phyloP scores from a whole-genome alignment of 208 protist genomes.

The Leishmania braziliensis region DNA sequence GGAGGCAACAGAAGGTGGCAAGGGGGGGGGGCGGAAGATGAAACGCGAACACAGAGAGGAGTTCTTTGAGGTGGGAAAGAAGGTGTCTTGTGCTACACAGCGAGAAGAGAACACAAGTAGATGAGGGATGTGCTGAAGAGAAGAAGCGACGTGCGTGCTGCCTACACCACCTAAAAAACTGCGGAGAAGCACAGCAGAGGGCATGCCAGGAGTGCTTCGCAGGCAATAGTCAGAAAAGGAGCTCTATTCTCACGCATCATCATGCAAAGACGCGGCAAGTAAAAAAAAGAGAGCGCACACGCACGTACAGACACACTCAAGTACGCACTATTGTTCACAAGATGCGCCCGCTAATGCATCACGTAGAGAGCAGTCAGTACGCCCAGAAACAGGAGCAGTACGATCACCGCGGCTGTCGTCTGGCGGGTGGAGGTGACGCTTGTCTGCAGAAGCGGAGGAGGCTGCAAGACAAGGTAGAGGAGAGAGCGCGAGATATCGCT shows the following conservation, averaged over 20 bases:
- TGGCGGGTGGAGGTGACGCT: slow-evolving; percentile 24
- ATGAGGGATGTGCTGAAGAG: not conserved
- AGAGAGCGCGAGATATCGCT: slow-evolving; percentile 45
- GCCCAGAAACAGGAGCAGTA: slow-evolving; percentile 25
- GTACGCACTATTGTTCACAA: not conserved
- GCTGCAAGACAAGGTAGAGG: slow-evolving; percentile 42
- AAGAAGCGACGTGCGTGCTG: not conserved
- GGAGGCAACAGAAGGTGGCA: too few relatives aligned
- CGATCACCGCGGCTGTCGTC: slow-evolving; percentile 15
- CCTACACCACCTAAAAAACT: not conserved
- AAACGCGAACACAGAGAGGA: not conserved
- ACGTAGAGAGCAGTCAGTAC: slow-evolving; percentile 21
- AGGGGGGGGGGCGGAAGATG: not conserved
- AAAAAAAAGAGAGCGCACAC: not conserved
- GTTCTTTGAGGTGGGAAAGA: not conserved
- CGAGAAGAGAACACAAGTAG: not conserved
- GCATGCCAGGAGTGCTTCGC: not conserved
- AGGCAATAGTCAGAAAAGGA: not conserved
- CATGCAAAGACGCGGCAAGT: not conserved
- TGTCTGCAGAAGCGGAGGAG: slow-evolving; percentile 41
- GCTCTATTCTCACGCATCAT: too few relatives aligned
- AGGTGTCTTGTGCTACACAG: not conserved
- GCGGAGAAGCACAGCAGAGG: not conserved
- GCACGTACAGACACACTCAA: not conserved
- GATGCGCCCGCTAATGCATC: slow-evolving; percentile 10